Conservation (phyloP, 768 basidiomycete species). For the Suillus clintonianus region DNA sequence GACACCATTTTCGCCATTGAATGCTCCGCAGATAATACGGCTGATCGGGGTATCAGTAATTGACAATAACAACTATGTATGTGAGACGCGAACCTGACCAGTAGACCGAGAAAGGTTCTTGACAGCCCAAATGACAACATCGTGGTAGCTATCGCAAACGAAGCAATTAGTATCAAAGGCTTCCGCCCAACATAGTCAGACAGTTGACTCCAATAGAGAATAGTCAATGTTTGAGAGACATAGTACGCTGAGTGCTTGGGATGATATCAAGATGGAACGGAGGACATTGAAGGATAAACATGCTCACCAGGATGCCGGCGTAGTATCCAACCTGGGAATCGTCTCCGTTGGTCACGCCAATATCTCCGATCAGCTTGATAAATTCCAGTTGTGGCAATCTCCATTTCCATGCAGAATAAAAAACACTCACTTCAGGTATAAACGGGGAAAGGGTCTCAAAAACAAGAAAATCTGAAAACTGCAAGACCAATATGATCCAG, state of each 20-base stretch:
- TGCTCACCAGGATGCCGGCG: slow-evolving; percentile 47
- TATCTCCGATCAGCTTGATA: slow-evolving; percentile 27
- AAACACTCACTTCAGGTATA: slow-evolving; percentile 51
- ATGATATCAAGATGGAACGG: slow-evolving; percentile 34
- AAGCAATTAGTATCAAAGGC: slow-evolving; percentile 46
- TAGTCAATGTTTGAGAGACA: slow-evolving; percentile 46
- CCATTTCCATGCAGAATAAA: background rate
- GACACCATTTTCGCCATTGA: slow-evolving; percentile 57
- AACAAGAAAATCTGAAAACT: slow-evolving; percentile 74
- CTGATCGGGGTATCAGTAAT: slow-evolving; percentile 17
- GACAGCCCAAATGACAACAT: slow-evolving; percentile 52
- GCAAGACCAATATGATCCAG: slow-evolving; percentile 64
- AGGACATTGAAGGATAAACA: background rate
- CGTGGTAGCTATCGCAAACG: slow-evolving; percentile 44
- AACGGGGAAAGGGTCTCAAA: slow-evolving; percentile 76
- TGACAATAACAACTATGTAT: background rate
- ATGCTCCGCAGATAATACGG: slow-evolving; percentile 45
- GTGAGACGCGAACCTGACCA: slow-evolving; percentile 36
- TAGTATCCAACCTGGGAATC: slow-evolving; percentile 48
- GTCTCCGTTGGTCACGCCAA: slow-evolving; percentile 42
- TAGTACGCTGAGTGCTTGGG: slow-evolving; percentile 49
- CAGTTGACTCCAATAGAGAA: slow-evolving; percentile 49
- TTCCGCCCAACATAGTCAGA: slow-evolving; percentile 51
- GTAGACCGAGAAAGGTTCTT: slow-evolving; percentile 43
- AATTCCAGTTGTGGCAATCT: background rate